Conservation (phyloP, 2,329 filamentous ascomycete species). For the Beauveria brongniartii region DNA sequence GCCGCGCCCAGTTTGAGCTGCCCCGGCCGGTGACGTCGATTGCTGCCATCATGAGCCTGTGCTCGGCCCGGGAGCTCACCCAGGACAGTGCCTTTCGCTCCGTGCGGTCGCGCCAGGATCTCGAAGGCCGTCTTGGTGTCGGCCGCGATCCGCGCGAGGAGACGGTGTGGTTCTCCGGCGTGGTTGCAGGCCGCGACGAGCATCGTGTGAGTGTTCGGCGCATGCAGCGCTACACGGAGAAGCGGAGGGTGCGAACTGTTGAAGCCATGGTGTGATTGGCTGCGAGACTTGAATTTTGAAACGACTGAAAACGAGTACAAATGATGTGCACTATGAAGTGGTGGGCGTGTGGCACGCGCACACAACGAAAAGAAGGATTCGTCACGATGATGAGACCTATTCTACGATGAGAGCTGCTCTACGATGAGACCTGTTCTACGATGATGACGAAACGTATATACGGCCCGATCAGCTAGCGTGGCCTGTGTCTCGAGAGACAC, state of each 20-base stretch:
- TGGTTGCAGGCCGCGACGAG: constrained; percentile 31
- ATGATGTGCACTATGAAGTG: not conserved
- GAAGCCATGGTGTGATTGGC: constrained; percentile 21
- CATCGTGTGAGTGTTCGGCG: constrained; percentile 36
- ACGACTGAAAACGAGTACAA: not conserved
- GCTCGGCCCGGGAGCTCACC: constrained; percentile 64
- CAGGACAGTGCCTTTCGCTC: constrained; percentile 66
- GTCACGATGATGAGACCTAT: not conserved
- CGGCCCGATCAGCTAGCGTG: not conserved
- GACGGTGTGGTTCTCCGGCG: constrained; percentile 45
- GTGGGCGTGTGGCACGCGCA: too few species aligned
- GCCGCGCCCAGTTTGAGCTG: constrained; percentile 53
- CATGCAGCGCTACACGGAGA: constrained; percentile 38
- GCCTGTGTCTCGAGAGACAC: not conserved
- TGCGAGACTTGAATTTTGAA: not conserved
- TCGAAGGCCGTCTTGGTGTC: constrained; percentile 60
- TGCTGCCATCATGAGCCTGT: constrained; percentile 69
- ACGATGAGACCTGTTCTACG: not conserved
- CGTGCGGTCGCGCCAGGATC: constrained; percentile 56
- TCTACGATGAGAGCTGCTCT: not conserved
- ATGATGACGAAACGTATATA: constrained; percentile 1
- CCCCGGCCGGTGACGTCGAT: constrained; percentile 67
- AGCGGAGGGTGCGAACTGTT: constrained; percentile 15
- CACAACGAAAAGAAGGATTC: not conserved
- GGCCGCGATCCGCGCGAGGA: constrained; percentile 36